Conservation (phyloP, 2,329 filamentous ascomycete genomes). For the Cercospora sesami region DNA sequence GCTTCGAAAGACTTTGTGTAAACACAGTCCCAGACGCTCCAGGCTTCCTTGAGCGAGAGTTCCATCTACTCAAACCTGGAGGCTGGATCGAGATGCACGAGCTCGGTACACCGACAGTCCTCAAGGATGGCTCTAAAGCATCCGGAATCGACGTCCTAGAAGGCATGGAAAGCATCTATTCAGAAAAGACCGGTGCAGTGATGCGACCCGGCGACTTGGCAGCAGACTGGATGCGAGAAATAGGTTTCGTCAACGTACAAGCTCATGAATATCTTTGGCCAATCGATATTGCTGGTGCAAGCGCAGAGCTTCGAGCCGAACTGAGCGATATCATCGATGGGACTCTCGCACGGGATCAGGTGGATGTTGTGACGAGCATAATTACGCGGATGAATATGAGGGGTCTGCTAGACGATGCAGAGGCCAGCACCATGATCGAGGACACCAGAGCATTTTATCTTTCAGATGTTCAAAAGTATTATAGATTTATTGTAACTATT, state of each 20-base stretch:
- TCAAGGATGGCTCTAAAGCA: too few relatives aligned
- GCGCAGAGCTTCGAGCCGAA: not conserved
- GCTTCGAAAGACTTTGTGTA: constrained; percentile 26
- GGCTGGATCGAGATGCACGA: constrained; percentile 28
- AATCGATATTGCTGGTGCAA: constrained; percentile 9
- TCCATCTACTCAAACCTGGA: constrained; percentile 23
- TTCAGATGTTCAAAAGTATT: not conserved
- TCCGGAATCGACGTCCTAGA: not conserved
- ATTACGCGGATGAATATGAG: not conserved
- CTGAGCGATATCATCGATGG: not conserved
- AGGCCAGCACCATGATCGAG: not conserved
- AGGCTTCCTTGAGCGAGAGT: constrained; percentile 17
- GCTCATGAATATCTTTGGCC: constrained; percentile 23
- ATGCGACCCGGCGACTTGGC: constrained; percentile 13
- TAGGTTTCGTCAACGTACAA: constrained; percentile 26
- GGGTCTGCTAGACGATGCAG: not conserved
- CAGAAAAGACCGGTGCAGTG: constrained; percentile 19
- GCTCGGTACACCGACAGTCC: too few relatives aligned
- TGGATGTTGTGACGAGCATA: not conserved
- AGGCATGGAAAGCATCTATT: not conserved
- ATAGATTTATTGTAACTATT: not conserved
- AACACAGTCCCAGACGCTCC: constrained; percentile 22
- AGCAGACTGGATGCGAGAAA: constrained; percentile 21
- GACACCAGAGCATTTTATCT: not conserved
- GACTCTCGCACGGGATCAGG: not conserved